Base-by-base conservation (phyloP, 1,284 basidiomycete species). In the Ustilago crameri region DNA sequence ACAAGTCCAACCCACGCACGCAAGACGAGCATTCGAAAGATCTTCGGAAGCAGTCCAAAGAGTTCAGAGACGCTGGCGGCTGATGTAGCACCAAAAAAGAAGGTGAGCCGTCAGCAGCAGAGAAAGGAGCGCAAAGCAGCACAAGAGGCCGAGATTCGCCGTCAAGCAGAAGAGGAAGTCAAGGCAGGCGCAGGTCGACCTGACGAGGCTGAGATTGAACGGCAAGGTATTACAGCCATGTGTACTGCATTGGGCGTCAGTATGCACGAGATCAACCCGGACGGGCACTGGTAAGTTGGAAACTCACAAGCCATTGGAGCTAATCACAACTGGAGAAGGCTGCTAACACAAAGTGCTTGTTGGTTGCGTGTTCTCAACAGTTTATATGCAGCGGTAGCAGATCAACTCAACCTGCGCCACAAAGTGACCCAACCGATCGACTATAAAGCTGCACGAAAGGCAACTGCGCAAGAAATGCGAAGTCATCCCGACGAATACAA, bases 301-400 rank as follows among this genome's bases (percentile, higher is more conserved):
- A 12, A 59, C 48, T n/a, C 18, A 2, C 37, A 5, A 30, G 30
- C 30, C 7, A 5, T 30, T n/a, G n/a, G n/a, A n/a, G n/a, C n/a
- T n/a, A n/a, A n/a, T n/a, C n/a, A n/a, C 30, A 12, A 30, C 30
- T 12, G 30, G 30, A 30, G 5, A 12, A 30, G 30, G 12, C 30
- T 30, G 30, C 30, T 30, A 30, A 30, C 30, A 30, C 30, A 12
- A 30, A 12, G 7, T 30, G 30, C 5, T n/a, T n/a, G 30, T 30
- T 30, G 30, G 30, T 30, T 30, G 30, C n/a, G n/a, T n/a, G 30
- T 7, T 30, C 30, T 30, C 30, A 12, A 37, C 35, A 37, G 35
- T 85, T 89, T 97, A 38, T 98, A 91, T 85, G 91, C 93, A 42
- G 93, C 95, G 5, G 87, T 98, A 12, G 94, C 93, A 18, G 93